Evolutionary conservation across 192 early-diverging fungal genomes (phyloP), one percentile per base, ranked within the genome.

Genomic region (Gamsiella multidivaricata): DNA sequence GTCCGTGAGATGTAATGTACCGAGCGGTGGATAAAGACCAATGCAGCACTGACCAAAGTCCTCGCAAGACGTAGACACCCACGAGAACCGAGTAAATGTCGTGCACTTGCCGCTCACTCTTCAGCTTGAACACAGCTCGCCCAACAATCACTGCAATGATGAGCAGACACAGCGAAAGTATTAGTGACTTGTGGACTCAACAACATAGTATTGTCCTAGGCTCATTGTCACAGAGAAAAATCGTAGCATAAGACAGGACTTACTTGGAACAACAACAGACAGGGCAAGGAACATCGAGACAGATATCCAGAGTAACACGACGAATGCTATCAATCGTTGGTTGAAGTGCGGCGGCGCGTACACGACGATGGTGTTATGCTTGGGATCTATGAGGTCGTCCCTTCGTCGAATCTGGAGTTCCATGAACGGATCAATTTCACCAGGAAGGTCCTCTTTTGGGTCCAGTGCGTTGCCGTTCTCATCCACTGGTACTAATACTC

Each of bases 401-500:
- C 64, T 29, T 39, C 23, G 34, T 20, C 46, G 69, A 7, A 23
- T 29, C 31, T 41, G 43, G 1, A 62, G n/a, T 11, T 67, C 73
- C 52, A 49, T 32, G 11, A 84, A 53, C 41, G 86, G 88, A 26
- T 88, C 88, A 56, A 84, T 85, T 28, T 89, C 86, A 3, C 87
- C 90, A 2, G 74, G 80, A 56, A 83, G 79, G 59, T 89, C 88
- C 47, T 93, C 92, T 15, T 74, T 61, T 39, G 82, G 80, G 55
- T 90, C 75, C n/a, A 84, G 23, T 20, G 92, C 84, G 2, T 67
- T 71, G 9, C 91, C 88, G 10, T 78, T 51, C 23, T 81, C 87
- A 36, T 91, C 87, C 17, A 92, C 85, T 11, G 91, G 95, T 3
- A 98, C 87, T 43, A 98, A 75, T 86, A 97, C 93, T 20, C 83